Percentiles rank a stretch among this genome's conserved stretches.
phyloP scores from a whole-genome alignment of 768 basidiomycete genomes.

The Amyloporia xantha region DNA sequence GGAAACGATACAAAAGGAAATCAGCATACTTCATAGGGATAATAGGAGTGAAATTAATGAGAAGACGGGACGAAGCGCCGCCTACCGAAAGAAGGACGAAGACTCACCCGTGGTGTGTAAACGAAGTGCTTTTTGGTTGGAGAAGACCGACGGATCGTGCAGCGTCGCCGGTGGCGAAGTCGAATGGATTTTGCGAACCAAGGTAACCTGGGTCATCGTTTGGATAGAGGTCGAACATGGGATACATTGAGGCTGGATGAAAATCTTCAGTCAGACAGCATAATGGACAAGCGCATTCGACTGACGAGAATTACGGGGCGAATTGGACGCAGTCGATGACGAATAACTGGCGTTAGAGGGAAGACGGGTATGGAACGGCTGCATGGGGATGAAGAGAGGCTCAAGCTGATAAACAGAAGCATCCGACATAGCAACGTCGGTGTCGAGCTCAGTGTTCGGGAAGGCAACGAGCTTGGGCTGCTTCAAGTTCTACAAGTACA shows the following conservation, averaged over 20 bases:
- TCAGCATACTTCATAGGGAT: slow-evolving; percentile 9
- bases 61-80: neutral
- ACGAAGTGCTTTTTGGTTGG: slow-evolving; percentile 49
- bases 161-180: slow-evolving; percentile 30
- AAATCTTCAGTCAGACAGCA: slow-evolving; percentile 2
- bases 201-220: slow-evolving; percentile 41
- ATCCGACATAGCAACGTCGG: slow-evolving; percentile 66
- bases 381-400: slow-evolving; percentile 40
- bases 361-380: slow-evolving; percentile 53
- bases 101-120: slow-evolving; percentile 72
- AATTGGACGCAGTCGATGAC: slow-evolving; percentile 28
- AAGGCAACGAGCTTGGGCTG: slow-evolving; percentile 73
- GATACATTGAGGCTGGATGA: slow-evolving; percentile 39
- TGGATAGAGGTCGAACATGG: slow-evolving; percentile 58
- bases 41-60: neutral
- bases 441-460: slow-evolving; percentile 52
- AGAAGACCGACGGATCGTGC: slow-evolving; percentile 52
- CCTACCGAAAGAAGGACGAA: neutral
- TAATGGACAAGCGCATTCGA: slow-evolving; percentile 2
- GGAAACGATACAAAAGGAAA: slow-evolving; percentile 1
- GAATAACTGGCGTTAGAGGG: slow-evolving; percentile 56
- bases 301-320: slow-evolving; percentile 20
- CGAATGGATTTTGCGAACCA: slow-evolving; percentile 32
- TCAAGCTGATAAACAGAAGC: slow-evolving; percentile 48
- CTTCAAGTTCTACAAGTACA: slow-evolving; percentile 47